Evolutionary conservation across 2,329 filamentous ascomycete species (phyloP), one percentile per base, ranked within the genome.

Genomic region (Diplodia corticola): DNA sequence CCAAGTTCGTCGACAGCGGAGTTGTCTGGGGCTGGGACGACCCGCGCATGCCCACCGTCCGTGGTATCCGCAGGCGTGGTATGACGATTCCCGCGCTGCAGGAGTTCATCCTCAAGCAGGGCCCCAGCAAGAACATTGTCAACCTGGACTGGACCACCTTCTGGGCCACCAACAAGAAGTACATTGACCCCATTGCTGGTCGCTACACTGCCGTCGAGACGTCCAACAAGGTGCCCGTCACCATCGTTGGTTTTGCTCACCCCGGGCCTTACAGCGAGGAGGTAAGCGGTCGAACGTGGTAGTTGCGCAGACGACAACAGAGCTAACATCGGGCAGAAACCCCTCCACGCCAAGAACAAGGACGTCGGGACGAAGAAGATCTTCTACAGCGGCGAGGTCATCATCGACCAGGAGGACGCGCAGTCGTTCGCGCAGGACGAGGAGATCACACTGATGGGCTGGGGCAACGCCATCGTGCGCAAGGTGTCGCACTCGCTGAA

Each of bases 391-490:
- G 85, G 86, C 66, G 85, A 88, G 69, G 83, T 97, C 70, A 82
- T 95, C 68, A 82, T 98, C 63, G 94, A 97, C 76, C 94, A 97
- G 79, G 90, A 85, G 53, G 94, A 98, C 73, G 92, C 90, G 68
- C 89, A 89, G 76, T 86, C 85, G 28, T 96, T 97, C 80, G 90
- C 88, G 72, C 84, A 90, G 68, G 89, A 90, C 74, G 94, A 98
- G 81, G 93, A 97, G 79, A 91, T 98, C 73, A 97, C 94, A 0
- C 84, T 97, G 49, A 97, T 97, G 94, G 91, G 91, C 77, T 98
- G 94, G 94, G 95, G 94, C 72, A 96, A 96, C 74, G 92, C 91
- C 13, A 86, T 93, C 70, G 90, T 95, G 26, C 86, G 88, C 65
- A 87, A 88, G 67, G 87, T 92, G 68, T 75, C 73, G 20, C 76